Evolutionary conservation across 805 yeast genomes (phyloP), one percentile per base, ranked within the genome.

Genomic region (Metschnikowia arizonensis): DNA sequence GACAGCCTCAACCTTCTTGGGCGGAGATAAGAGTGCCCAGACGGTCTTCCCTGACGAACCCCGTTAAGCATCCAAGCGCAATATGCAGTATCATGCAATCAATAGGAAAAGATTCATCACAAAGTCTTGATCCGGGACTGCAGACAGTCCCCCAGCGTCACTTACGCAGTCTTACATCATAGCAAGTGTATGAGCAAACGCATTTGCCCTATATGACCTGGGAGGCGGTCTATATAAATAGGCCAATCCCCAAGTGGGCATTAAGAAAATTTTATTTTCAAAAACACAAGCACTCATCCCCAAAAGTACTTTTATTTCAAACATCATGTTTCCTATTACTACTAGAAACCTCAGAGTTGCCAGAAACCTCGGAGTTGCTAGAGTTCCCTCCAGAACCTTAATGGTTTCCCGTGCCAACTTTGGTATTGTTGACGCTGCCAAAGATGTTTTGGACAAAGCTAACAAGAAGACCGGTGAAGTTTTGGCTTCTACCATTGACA

Each of bases 391-490:
- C 33, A 50, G 56, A 42, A 25, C 26, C 35, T 15, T 52, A 25
- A 35, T 45, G 11, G 37, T 38, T 42, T 44, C 56, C 3, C 47
- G 46, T 24, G 45, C 45, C 18, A 48, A 41, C 33, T 42, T 42
- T 5, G 60, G 67, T 12, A 56, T 68, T 11, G 54, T 68, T 11
- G 70, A 62, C 38, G 45, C 63, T 11, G 69, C 72, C 18, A 68
- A 68, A 55, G 66, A 64, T n/a, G 64, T 60, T 5, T 59, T 65
- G 36, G 46, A 54, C 32, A 64, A 60, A 45, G 64, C 59, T 31
- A 62, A 62, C 52, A 61, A 63, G 46, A 69, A 66, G 54, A 65
- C 69, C n/a, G 76, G 75, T 7, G 62, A 70, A 48, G 63, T 61
- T 7, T 59, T 67, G 14, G 75, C 74, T n/a, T 62, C 60, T 17